Conservation (phyloP, 192 early-diverging fungal species). For the Coemansia asiatica region DNA sequence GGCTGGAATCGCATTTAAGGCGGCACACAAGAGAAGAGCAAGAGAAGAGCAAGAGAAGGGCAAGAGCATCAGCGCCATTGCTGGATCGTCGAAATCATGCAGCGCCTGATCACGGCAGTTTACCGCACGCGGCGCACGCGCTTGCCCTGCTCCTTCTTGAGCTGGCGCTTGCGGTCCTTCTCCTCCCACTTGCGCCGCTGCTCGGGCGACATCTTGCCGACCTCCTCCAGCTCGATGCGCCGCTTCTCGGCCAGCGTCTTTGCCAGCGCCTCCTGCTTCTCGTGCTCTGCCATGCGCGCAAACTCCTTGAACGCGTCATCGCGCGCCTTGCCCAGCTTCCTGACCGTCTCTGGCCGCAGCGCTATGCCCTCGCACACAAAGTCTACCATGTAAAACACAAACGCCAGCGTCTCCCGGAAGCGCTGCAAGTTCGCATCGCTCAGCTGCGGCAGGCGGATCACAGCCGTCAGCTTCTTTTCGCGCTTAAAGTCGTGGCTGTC, state of each 20-base stretch:
- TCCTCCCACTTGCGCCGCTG: constrained; percentile 87
- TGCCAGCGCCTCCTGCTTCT: constrained; percentile 68
- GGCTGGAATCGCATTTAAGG: no score
- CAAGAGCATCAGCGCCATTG: no score
- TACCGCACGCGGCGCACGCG: constrained; percentile 60
- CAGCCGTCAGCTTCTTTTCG: constrained; percentile 54
- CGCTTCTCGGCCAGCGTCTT: constrained; percentile 69
- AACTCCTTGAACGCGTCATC: constrained; percentile 63
- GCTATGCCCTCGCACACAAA: constrained; percentile 32
- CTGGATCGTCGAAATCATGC: no score
- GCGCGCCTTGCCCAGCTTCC: constrained; percentile 67
- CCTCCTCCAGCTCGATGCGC: constrained; percentile 62
- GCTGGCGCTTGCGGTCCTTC: constrained; percentile 69
- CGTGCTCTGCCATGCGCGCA: constrained; percentile 63
- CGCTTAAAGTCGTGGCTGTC: constrained; percentile 50
- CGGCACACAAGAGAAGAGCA: no score
- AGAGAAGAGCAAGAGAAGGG: no score
- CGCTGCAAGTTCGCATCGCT: constrained; percentile 15
- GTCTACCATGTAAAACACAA: constrained; percentile 49
- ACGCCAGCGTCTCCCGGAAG: constrained; percentile 45
- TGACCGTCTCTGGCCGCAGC: constrained; percentile 50
- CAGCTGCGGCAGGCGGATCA: constrained; percentile 39
- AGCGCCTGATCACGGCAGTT: not conserved
- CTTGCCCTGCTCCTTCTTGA: constrained; percentile 67
- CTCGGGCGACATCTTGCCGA: constrained; percentile 69